Base-by-base conservation (phyloP, 2,329 filamentous ascomycete species). In the Ustulina deusta region DNA sequence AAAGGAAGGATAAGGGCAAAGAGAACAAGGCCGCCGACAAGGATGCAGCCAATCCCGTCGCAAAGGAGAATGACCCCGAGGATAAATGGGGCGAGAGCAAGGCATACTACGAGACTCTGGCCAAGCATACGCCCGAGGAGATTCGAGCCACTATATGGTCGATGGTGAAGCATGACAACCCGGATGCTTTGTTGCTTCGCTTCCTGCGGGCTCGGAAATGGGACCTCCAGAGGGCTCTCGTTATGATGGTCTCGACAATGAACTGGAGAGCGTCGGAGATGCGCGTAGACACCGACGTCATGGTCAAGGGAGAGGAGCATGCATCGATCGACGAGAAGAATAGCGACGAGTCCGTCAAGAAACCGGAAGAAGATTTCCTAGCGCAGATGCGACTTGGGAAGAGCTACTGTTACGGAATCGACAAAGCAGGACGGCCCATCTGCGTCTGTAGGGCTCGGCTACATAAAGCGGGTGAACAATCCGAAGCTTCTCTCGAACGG, bases 111-210 rank as follows among this genome's bases (percentile, higher is more conserved):
- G 89, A 95, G 46, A 93, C 93, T 0, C 81, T 99, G 10, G 90
- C 91, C 56, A 93, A 87, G 67, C 87, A 91, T 75, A 86, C 89
- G 0, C 93, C 95, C 0, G 93, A 97, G 75, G 86, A 91, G 49
- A 88, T 99, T 71, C 89, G 94, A 60, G 84, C 86, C 17, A 90
- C 94, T 0, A 92, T 98, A 77, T 98, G 96, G 96, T 87, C 83
- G 72, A 97, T 97, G 93, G 88, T 95, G 66, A 99, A 98, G 83
- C 91, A 96, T 75, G 96, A 99, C 77, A 89, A 98, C 77, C 96
- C 96, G 0, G 96, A 99, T 81, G 91, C 91, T 2, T 83, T 97
- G 20, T 82, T 95, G 17, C 82, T 97, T 65, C 89, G 94, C 48
- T 97, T 97, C 79, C 83, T 97, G 64, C 86, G 94, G 59, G 94